Base-by-base conservation (phyloP, 441 rosid genomes). In the Bocquillonia castaneifolia region DNA sequence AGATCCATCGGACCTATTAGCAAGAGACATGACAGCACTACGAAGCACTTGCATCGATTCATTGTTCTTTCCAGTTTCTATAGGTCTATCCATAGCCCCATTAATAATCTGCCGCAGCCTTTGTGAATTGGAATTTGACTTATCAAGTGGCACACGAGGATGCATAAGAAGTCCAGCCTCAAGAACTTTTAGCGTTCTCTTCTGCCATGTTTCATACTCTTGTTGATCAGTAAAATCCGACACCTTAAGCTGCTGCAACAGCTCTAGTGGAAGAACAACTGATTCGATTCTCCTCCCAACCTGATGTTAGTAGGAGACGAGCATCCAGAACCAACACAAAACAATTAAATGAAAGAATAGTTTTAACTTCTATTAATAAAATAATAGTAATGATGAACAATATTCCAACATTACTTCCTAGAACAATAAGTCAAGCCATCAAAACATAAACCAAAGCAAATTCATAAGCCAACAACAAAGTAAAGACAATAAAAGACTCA, bases 1-100 rank as follows among this genome's bases (percentile, higher is more conserved):
- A 72, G 96, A 88, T 20, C 93, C 96, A 70, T 83, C 95, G 45
- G 97, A 91, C 81, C 96, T 85, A 64, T 77, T 81, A 50, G 96
- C 96, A 52, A 91, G 95, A 76, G 95, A 80, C 78, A 76, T 81
- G 55, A 87, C 96, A 61, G 96, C 86, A 48, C 92, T 84, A 10
- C 99, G 89, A 72, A 93, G 96, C 72, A 85, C 86, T 69, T 94
- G 98, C 99, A 94, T 86, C 15, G 93, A 81, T 81, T 94, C 99
- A 62, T 88, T 93, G 66, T 94, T 92, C 80, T 82, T 83, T 64
- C 99, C 99, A 3, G 97, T 88, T 79, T 94, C 99, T 40, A 92
- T 73, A 42, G 92, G 89, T 72, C 85, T 77, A 62, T 87, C 96
- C 57, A 90, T 63, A 47, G 98, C 94, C 5, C 80, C 91, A 59